Evolutionary conservation across 352 stramenopile genomes (phyloP).

Genomic region (Phytophthora ohioensis): DNA sequence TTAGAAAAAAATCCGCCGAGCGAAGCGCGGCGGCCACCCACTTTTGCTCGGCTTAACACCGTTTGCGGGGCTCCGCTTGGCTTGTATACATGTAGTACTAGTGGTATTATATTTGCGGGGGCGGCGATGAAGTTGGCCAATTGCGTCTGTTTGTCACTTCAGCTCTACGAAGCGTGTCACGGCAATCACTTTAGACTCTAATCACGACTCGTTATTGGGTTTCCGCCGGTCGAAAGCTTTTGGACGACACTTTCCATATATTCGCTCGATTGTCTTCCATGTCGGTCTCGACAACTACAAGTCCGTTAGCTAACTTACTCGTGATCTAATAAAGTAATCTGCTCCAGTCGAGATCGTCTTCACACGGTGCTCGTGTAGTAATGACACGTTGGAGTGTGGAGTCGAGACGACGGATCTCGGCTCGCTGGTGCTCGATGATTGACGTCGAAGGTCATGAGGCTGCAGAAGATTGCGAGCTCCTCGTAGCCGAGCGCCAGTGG

Average conservation of each 20-base stretch:
- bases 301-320: constrained; percentile 28
- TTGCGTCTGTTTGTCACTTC: no score
- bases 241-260: constrained; percentile 16
- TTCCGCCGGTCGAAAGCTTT: background rate
- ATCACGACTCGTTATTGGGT: no score
- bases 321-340: constrained; percentile 21
- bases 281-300: constrained; percentile 13
- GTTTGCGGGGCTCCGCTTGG: no score
- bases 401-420: constrained; percentile 19
- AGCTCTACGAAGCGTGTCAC: background rate
- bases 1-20: no score
- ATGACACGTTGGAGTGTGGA: constrained; percentile 29
- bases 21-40: no score
- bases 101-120: no score
- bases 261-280: constrained; percentile 10
- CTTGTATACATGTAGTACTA: no score
- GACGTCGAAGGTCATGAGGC: constrained; percentile 76
- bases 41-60: no score
- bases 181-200: background rate
- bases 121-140: no score
- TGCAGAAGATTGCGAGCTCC: constrained; percentile 83
- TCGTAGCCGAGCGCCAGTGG: constrained; percentile 67
- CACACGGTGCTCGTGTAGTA: constrained; percentile 50
- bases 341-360: background rate
- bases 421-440: constrained; percentile 33